phyloP scores from a whole-genome alignment of 2,329 filamentous ascomycete species.

The Dothistroma septosporum region DNA sequence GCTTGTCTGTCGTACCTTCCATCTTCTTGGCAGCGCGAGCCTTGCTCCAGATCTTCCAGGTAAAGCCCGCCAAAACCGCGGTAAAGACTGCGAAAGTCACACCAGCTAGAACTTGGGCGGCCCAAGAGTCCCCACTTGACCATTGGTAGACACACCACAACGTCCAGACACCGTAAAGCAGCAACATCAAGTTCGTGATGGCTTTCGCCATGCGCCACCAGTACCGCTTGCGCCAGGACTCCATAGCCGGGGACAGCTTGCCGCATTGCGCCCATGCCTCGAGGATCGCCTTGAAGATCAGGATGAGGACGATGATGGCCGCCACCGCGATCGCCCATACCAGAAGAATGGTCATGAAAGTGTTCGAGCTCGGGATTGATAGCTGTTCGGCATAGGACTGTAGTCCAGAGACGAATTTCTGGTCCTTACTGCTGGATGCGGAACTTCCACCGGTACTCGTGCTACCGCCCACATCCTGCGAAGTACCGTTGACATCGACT shows the following conservation, averaged over 20 bases:
- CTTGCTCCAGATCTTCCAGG: conserved; percentile 73
- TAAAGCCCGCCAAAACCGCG: conserved; percentile 73
- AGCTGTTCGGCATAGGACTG: conserved; percentile 79
- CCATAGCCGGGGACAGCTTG: conserved; percentile 72
- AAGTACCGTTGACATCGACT: conserved; percentile 42
- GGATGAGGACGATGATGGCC: conserved; percentile 75
- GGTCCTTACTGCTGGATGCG: conserved; percentile 41
- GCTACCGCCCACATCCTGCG: conserved; percentile 25
- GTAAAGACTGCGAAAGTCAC: conserved; percentile 80
- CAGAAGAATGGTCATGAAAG: conserved; percentile 91
- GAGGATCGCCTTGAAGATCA: conserved; percentile 85
- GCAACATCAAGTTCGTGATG: conserved; percentile 81
- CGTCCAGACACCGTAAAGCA: conserved; percentile 93
- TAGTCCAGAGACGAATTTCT: conserved; percentile 66
- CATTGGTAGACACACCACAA: conserved; percentile 97
- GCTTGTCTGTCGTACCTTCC: conserved; percentile 66
- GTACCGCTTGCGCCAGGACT: conserved; percentile 89
- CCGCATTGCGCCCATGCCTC: conserved; percentile 89
- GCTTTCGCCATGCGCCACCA: conserved; percentile 88
- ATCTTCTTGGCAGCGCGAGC: conserved; percentile 68
- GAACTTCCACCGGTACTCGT: conserved; percentile 27
- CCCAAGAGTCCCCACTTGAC: conserved; percentile 89
- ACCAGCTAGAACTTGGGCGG: conserved; percentile 76
- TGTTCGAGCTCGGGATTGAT: conserved; percentile 80
- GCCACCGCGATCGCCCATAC: conserved; percentile 84